Percentiles rank a stretch among this genome's conserved stretches.
Evolutionary conservation across 495 filamentous ascomycete genomes (phyloP).

Genomic region (Neurospora hispaniola): DNA sequence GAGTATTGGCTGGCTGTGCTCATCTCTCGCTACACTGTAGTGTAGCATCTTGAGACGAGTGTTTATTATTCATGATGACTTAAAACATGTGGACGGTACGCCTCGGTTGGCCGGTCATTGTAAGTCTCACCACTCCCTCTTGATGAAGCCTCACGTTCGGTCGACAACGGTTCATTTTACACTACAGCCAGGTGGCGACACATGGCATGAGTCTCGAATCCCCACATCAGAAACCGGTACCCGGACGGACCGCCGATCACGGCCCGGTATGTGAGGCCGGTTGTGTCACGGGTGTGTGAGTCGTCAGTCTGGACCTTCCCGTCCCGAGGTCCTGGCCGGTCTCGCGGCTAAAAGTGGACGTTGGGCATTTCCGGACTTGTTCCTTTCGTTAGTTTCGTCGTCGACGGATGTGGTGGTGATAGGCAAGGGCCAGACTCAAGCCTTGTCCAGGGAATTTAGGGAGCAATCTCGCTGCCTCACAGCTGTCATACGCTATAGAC

Average conservation of each 20-base stretch:
- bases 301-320: background rate
- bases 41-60: background rate
- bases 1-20: background rate
- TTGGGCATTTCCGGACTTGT: background rate
- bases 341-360: background rate
- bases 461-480: background rate
- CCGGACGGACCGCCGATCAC: background rate
- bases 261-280: background rate
- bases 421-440: background rate
- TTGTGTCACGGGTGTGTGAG: background rate
- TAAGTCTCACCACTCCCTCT: background rate
- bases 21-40: background rate
- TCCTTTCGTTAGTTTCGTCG: background rate
- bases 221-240: background rate
- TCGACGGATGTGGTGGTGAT: background rate
- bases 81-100: background rate
- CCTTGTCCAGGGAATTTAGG: background rate
- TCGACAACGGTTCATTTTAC: background rate
- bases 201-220: background rate
- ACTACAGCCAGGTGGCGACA: background rate
- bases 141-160: background rate
- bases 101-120: background rate
- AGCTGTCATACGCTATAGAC: background rate
- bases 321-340: background rate
- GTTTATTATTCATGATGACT: background rate